Evolutionary conservation across 768 basidiomycete species (phyloP), one percentile per base, ranked within the genome.

Genomic region (Suillus discolor): DNA sequence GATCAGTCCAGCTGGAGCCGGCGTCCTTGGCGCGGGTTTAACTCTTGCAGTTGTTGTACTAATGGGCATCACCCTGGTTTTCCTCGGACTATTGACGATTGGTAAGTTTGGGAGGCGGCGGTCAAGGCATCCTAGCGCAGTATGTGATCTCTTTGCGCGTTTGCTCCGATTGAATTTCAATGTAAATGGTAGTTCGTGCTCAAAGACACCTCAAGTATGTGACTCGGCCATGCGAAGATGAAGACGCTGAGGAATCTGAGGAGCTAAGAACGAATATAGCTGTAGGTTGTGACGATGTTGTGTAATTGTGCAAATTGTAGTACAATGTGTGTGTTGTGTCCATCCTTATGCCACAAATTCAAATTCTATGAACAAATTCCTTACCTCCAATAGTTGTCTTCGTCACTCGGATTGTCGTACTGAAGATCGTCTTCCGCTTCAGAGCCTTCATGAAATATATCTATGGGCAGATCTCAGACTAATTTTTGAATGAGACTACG

Each of bases 1-100:
- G 15, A 81, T 89, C 68, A 81, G 80, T 66, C 82, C 80, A 0
- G 81, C 89, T 9, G 89, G 86, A 8, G 88, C 89, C n/a, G 89
- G 89, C 1, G 87, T 89, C 77, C 78, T 90, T 16, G 89, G 89
- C 36, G 89, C 89, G 4, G 85, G 86, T 15, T 71, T 89, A 65
- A 82, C 82, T 15, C 70, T 87, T 45, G 82, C 76, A 6, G 78
- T 85, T 13, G 74, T 74, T 49, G 68, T 82, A 39, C 66, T 77
- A 15, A 75, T 82, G 67, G 68, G 85, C 20, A 77, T 70, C 3
- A 65, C 79, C 18, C 70, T 87, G 41, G 73, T 71, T 18, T 81
- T 83, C 71, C 59, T 83, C 55, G 84, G 87, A 6, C 7, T 78
- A 36, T 25, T 79, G 65, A 71, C 65, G 28, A 63, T 80, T 42